These are phyloP conservation scores for Globisporangium viniferum DNA, from an alignment of 352 stramenopile species.

Conservation along the genomic window DNA sequence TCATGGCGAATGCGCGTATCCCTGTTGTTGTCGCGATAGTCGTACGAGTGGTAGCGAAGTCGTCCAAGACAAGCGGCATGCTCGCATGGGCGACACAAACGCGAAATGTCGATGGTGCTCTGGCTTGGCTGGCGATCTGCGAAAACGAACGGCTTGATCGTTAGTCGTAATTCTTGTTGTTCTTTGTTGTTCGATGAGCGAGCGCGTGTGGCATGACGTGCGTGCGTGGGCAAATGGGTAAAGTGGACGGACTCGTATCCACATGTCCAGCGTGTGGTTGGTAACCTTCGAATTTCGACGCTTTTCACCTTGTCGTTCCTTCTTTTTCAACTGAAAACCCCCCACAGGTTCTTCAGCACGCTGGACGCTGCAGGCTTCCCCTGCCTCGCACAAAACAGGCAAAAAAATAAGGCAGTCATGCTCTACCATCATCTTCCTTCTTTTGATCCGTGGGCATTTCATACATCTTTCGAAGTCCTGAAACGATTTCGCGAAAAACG, in stretches of 20 bases:
- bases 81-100: background rate
- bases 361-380: too few species aligned
- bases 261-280: background rate
- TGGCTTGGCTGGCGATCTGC: background rate
- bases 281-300: constrained; percentile 3
- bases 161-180: background rate
- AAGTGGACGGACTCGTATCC: background rate
- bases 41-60: background rate
- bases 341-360: too few species aligned
- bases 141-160: background rate
- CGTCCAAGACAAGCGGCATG: background rate
- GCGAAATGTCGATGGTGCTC: background rate
- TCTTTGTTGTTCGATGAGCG: background rate
- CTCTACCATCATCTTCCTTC: too few species aligned
- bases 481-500: background rate
- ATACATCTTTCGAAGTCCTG: background rate
- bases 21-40: background rate
- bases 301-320: background rate
- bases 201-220: background rate
- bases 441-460: too few species aligned
- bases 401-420: too few species aligned
- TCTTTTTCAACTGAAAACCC: background rate
- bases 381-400: too few species aligned
- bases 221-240: background rate
- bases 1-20: background rate